Evolutionary conservation across 176 grass and related monocot genomes (phyloP).

Genomic region (Aechmea fasciata): DNA sequence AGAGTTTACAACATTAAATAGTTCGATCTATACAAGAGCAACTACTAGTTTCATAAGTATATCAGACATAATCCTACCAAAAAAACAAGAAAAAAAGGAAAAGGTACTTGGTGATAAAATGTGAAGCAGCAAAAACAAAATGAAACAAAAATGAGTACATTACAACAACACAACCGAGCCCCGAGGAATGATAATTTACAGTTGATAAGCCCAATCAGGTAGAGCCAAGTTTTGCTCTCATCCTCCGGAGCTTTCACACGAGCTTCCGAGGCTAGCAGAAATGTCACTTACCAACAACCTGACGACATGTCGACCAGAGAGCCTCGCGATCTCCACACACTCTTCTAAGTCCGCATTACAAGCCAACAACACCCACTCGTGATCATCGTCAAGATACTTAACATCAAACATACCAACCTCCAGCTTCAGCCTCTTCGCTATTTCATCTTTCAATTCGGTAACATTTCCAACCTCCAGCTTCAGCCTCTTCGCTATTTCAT

Average conservation of each 20-base stretch:
- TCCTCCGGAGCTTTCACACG: conserved; percentile 72
- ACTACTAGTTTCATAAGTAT: no score
- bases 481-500: conserved; percentile 59
- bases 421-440: conserved; percentile 59
- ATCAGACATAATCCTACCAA: no score
- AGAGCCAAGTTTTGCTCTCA: not conserved
- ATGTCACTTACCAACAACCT: conserved; percentile 59
- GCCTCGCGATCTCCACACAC: conserved; percentile 66
- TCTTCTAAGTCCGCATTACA: conserved; percentile 85
- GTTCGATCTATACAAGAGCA: no score
- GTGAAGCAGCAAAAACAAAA: no score
- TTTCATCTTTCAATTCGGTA: conserved; percentile 47
- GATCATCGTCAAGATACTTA: conserved; percentile 91
- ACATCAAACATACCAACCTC: conserved; percentile 77
- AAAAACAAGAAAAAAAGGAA: no score
- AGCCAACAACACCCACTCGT: conserved; percentile 81
- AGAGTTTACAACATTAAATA: no score
- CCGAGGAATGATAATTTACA: no score
- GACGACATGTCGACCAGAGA: conserved; percentile 57
- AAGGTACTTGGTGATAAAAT: no score
- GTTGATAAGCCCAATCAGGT: no score
- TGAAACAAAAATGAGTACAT: no score
- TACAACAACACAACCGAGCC: no score
- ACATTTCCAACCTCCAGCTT: conserved; percentile 61
- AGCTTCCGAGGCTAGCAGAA: conserved; percentile 47